A percentile compares a stretch with the other conserved stretches of the same genome.
Evolutionary conservation across 2,329 filamentous ascomycete genomes (phyloP).

Genomic region (Alternaria atra): DNA sequence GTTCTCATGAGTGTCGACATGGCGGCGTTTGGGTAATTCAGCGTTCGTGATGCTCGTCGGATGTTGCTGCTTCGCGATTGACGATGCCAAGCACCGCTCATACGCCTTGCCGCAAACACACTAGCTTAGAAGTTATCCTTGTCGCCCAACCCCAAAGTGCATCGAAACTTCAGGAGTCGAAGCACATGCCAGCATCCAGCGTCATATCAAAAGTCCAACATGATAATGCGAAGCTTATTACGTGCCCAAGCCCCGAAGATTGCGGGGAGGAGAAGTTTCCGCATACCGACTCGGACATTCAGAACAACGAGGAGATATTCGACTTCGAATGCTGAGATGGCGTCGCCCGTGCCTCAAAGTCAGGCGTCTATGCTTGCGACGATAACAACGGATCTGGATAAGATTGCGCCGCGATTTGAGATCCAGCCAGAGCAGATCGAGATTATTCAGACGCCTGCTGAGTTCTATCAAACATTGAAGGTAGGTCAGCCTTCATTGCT

Average conservation of each 20-base stretch:
- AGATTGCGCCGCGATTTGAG: slow-evolving; percentile 88
- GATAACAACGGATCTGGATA: slow-evolving; percentile 80
- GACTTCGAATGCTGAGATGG: slow-evolving; percentile 40
- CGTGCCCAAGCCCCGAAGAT: slow-evolving; percentile 36
- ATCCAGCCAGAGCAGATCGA: slow-evolving; percentile 81
- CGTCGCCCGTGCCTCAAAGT: slow-evolving; percentile 53
- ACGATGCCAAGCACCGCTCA: slow-evolving; percentile 32
- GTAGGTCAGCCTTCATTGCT: slow-evolving; percentile 55
- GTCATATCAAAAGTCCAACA: slow-evolving; percentile 17
- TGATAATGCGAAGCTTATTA: slow-evolving; percentile 47
- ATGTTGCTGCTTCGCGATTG: slow-evolving; percentile 28
- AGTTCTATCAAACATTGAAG: slow-evolving; percentile 93
- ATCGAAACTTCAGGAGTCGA: slow-evolving; percentile 39
- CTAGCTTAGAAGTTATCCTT: slow-evolving; percentile 20
- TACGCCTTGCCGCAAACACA: slow-evolving; percentile 8
- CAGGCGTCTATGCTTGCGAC: slow-evolving; percentile 64
- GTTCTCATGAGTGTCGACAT: slow-evolving; percentile 96
- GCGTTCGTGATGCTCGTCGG: slow-evolving; percentile 24
- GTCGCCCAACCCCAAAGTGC: slow-evolving; percentile 20
- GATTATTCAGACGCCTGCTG: slow-evolving; percentile 80
- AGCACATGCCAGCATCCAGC: slow-evolving; percentile 5
- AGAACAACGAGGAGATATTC: slow-evolving; percentile 45
- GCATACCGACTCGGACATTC: slow-evolving; percentile 21
- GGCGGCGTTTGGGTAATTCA: slow-evolving; percentile 50
- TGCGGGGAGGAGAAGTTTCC: slow-evolving; percentile 26